Percentiles rank a stretch among this genome's conserved stretches.
Conservation (phyloP, 345 rosid species). For the Cardamine chenopodiifolia region DNA sequence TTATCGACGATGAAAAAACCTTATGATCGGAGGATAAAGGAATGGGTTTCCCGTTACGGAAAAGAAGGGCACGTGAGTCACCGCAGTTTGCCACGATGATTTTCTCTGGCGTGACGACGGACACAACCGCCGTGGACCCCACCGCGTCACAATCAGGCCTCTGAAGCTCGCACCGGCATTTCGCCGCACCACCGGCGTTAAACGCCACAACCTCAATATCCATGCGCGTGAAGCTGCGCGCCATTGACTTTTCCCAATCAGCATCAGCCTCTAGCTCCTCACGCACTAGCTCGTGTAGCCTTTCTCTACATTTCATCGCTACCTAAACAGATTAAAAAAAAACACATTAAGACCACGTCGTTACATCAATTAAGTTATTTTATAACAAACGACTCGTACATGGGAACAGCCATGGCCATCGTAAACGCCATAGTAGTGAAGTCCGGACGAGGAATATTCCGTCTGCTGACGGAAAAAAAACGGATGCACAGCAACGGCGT, state of each 20-base stretch:
- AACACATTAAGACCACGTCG: slow-evolving; percentile 9
- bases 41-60: slow-evolving; percentile 66
- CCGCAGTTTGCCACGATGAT: slow-evolving; percentile 89
- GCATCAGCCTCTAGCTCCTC: slow-evolving; percentile 50
- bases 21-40: slow-evolving; percentile 88
- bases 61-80: slow-evolving; percentile 88
- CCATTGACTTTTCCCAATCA: slow-evolving; percentile 61
- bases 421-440: slow-evolving; percentile 73
- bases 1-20: slow-evolving; percentile 43
- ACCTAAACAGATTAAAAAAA: slow-evolving; percentile 44
- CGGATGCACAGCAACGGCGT: slow-evolving; percentile 67
- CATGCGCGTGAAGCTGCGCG: slow-evolving; percentile 70
- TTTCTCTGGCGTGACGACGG: slow-evolving; percentile 67
- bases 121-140: slow-evolving; percentile 88
- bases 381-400: slow-evolving; percentile 39
- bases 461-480: slow-evolving; percentile 39
- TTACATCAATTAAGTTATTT: neutral
- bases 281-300: slow-evolving; percentile 65
- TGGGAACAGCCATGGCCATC: slow-evolving; percentile 87
- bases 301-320: slow-evolving; percentile 63
- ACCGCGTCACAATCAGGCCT: slow-evolving; percentile 74
- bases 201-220: slow-evolving; percentile 54
- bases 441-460: slow-evolving; percentile 22
- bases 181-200: slow-evolving; percentile 25
- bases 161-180: slow-evolving; percentile 71